These are phyloP conservation scores for Aspergillus cejpii DNA, from an alignment of 2,329 filamentous ascomycete genomes.

Conservation along the genomic window DNA sequence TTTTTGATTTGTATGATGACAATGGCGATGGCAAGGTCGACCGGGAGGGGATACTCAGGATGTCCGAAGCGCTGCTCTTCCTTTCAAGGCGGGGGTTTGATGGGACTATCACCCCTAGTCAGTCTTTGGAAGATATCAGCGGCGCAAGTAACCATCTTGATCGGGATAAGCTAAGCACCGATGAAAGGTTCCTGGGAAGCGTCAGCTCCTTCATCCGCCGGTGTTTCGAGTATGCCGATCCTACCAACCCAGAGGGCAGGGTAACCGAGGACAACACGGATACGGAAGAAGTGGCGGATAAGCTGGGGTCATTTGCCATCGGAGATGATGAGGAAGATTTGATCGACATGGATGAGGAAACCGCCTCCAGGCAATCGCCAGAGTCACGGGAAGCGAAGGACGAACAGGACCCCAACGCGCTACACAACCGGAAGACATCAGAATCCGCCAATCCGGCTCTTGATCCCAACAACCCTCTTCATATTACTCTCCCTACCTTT, in stretches of 20 bases:
- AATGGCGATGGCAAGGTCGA: constrained; percentile 86
- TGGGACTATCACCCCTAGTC: constrained; percentile 61
- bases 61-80: constrained; percentile 90
- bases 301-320: constrained; percentile 61
- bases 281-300: constrained; percentile 29
- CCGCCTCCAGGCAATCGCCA: constrained; percentile 23
- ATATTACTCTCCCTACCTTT: constrained; percentile 96
- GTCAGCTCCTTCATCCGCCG: constrained; percentile 92
- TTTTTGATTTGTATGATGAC: constrained; percentile 96
- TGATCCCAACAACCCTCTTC: constrained; percentile 84
- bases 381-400: constrained; percentile 5
- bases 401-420: constrained; percentile 25
- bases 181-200: constrained; percentile 84
- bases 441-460: constrained; percentile 82
- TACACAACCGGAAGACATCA: constrained; percentile 55
- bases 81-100: constrained; percentile 82
- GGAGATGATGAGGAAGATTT: constrained; percentile 57
- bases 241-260: constrained; percentile 64
- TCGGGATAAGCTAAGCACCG: constrained; percentile 53
- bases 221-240: constrained; percentile 97
- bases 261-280: constrained; percentile 26
- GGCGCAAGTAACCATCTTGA: constrained; percentile 30
- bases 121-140: constrained; percentile 51
- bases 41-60: constrained; percentile 86
- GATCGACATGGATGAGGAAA: constrained; percentile 35